Evolutionary conservation across 2,329 filamentous ascomycete species (phyloP).

Genomic region (Periglandula ipomoeae): DNA sequence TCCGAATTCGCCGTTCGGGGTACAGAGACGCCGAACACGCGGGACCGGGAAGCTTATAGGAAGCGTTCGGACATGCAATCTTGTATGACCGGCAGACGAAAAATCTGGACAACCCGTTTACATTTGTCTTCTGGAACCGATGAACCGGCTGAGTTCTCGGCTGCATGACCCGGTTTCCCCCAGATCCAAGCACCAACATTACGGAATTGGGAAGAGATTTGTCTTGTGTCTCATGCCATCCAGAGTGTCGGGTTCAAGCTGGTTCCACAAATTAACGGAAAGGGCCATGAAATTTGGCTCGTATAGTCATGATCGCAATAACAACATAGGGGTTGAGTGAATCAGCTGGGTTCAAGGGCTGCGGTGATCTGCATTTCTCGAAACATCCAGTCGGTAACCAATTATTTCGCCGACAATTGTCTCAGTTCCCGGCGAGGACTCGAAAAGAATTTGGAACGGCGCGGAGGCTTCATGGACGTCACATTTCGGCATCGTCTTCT

Average conservation of each 20-base stretch:
- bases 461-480: slow-evolving; percentile 9
- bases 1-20: slow-evolving; percentile 3
- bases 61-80: slow-evolving; percentile 1
- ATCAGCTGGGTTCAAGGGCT: neutral
- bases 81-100: slow-evolving; percentile 6
- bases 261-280: neutral
- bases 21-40: slow-evolving; percentile 4
- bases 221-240: slow-evolving; percentile 6
- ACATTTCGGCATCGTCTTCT: slow-evolving; percentile 15
- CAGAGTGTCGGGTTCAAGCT: slow-evolving; percentile 3
- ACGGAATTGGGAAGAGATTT: neutral
- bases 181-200: neutral
- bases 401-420: slow-evolving; percentile 6
- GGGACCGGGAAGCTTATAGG: slow-evolving; percentile 4
- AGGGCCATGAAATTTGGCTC: neutral
- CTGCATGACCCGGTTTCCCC: neutral
- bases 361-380: slow-evolving; percentile 10
- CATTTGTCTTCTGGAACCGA: neutral
- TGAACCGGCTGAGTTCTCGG: neutral
- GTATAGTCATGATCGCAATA: neutral
- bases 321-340: neutral
- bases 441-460: slow-evolving; percentile 6
- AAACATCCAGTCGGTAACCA: slow-evolving; percentile 7
- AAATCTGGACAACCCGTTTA: neutral
- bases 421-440: slow-evolving; percentile 2